A percentile compares a stretch with the other conserved stretches of the same genome.
These are phyloP conservation scores for Chrysosphaeria jannelii DNA, from an alignment of 2,329 filamentous ascomycete species.

Conservation along the genomic window DNA sequence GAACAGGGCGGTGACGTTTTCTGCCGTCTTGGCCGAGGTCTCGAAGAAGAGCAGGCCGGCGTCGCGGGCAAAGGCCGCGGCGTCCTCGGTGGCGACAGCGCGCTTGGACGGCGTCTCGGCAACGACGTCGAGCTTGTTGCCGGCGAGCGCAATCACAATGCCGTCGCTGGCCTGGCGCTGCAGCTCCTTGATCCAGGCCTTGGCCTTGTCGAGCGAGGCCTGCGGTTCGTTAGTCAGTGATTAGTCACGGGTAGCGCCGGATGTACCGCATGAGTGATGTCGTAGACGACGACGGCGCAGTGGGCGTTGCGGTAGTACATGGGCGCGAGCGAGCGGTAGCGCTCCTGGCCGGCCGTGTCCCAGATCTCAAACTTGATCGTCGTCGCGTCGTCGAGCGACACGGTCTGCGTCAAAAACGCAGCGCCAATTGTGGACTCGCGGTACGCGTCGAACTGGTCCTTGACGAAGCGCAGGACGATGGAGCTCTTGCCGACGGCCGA, in stretches of 20 bases:
- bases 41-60: conserved; percentile 92
- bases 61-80: conserved; percentile 82
- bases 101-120: conserved; percentile 88
- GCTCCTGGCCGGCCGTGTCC: conserved; percentile 94
- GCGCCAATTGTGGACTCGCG: conserved; percentile 95
- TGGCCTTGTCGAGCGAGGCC: conserved; percentile 95
- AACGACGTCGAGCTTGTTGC: conserved; percentile 93
- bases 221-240: conserved; percentile 12
- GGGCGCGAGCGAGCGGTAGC: conserved; percentile 93
- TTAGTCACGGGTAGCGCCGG: neutral
- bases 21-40: conserved; percentile 88
- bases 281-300: conserved; percentile 96
- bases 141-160: conserved; percentile 92
- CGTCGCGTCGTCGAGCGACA: conserved; percentile 88
- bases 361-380: conserved; percentile 99
- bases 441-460: conserved; percentile 98
- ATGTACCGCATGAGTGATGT: conserved; percentile 93
- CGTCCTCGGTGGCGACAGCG: conserved; percentile 64
- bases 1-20: conserved; percentile 88
- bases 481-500: conserved; percentile 99
- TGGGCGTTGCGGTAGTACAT: conserved; percentile 99
- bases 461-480: conserved; percentile 90
- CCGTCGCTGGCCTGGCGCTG: conserved; percentile 98
- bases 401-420: conserved; percentile 95
- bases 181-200: conserved; percentile 96